Conservation (phyloP, 139 green algal species). For the Coccomyxa sp. region DNA sequence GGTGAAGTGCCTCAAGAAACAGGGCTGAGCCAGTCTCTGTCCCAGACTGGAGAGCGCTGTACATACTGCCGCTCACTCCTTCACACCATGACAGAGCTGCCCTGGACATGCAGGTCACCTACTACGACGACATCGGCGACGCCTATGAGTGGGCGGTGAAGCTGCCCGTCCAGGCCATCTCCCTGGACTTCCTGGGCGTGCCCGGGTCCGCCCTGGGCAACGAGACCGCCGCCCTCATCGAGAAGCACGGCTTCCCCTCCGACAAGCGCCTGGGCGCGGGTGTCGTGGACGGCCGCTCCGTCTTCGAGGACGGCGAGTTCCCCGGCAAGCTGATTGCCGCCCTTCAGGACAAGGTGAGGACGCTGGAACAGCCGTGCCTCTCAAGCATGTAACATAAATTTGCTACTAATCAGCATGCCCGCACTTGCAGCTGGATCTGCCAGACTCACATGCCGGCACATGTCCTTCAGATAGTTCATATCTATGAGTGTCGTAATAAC, state of each 20-base stretch:
- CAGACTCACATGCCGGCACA: no score
- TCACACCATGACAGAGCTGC: no score
- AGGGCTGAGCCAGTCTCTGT: no score
- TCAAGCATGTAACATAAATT: no score
- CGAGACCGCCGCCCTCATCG: constrained; percentile 56
- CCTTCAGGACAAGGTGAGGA: constrained; percentile 23
- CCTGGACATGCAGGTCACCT: constrained; percentile 32
- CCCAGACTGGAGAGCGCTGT: no score
- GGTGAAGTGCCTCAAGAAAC: no score
- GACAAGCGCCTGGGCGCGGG: constrained; percentile 76
- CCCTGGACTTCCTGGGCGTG: constrained; percentile 74
- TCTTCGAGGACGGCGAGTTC: constrained; percentile 66
- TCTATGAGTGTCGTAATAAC: no score
- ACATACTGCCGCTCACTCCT: no score
- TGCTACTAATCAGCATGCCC: no score
- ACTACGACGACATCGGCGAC: constrained; percentile 69
- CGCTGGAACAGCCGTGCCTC: no score
- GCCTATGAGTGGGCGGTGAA: constrained; percentile 65
- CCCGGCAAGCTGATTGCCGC: constrained; percentile 23
- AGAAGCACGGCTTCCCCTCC: constrained; percentile 61
- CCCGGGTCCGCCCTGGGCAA: constrained; percentile 50
- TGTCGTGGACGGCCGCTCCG: constrained; percentile 77
- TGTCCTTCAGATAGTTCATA: no score
- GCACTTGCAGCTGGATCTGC: no score
- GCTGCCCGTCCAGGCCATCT: constrained; percentile 33